Conservation (phyloP, 345 rosid genomes). For the Populus nigra region DNA sequence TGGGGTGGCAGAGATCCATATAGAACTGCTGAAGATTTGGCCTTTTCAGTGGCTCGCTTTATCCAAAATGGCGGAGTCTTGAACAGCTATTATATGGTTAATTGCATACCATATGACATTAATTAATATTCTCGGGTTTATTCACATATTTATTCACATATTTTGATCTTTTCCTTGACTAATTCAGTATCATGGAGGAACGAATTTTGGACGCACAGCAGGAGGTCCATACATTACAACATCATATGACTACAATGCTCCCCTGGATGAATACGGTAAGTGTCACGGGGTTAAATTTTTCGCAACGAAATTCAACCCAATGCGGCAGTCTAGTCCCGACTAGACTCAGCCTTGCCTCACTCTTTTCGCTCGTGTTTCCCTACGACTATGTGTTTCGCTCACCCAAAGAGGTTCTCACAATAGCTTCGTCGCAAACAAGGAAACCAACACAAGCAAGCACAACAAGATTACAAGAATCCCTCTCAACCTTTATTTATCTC, state of each 20-base stretch:
- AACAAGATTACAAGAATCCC: too few relatives aligned
- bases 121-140: not conserved
- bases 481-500: too few relatives aligned
- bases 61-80: conserved; percentile 15
- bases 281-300: too few relatives aligned
- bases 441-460: too few relatives aligned
- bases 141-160: not conserved
- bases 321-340: too few relatives aligned
- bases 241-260: conserved; percentile 16
- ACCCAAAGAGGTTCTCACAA: too few relatives aligned
- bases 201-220: conserved; percentile 23
- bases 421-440: too few relatives aligned
- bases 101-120: not conserved
- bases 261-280: conserved; percentile 21
- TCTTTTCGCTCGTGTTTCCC: too few relatives aligned
- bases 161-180: conserved; percentile 1
- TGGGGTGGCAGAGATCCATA: conserved; percentile 17
- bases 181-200: conserved; percentile 22
- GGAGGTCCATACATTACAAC: conserved; percentile 24
- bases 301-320: too few relatives aligned
- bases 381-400: too few relatives aligned
- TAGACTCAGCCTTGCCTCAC: too few relatives aligned
- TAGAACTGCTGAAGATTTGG: conserved; percentile 22
- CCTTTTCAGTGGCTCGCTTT: conserved; percentile 19
- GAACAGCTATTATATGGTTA: conserved; percentile 23